Conservation (phyloP, 73 alveolate genomes). For the Loxodes magnus region DNA sequence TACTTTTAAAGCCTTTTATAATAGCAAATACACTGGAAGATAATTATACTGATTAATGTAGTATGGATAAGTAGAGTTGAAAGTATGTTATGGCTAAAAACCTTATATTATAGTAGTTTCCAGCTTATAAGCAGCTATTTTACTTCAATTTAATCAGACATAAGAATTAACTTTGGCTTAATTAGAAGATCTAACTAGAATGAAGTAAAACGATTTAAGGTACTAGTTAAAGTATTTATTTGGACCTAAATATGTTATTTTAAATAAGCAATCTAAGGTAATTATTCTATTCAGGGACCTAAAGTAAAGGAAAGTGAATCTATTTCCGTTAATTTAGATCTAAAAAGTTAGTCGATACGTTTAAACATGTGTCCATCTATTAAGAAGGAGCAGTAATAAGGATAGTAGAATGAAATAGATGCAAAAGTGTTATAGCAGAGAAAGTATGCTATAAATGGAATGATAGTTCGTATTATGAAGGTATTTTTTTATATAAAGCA, state of each 20-base stretch:
- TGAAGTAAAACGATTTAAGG: conserved; percentile 29
- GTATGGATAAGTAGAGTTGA: conserved; percentile 26
- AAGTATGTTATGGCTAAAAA: conserved; percentile 18
- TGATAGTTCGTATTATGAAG: conserved; percentile 56
- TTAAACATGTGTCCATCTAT: too few relatives aligned
- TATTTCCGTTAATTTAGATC: too few relatives aligned
- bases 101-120: conserved; percentile 20
- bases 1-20: conserved; percentile 34
- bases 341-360: too few relatives aligned
- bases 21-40: conserved; percentile 39
- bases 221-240: too few relatives aligned
- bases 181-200: conserved; percentile 22
- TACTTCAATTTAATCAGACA: conserved; percentile 30
- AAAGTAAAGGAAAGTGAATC: too few relatives aligned
- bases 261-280: too few relatives aligned
- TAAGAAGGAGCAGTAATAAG: too few relatives aligned
- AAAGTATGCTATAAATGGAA: conserved; percentile 36
- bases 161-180: conserved; percentile 17
- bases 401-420: too few relatives aligned
- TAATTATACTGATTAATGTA: conserved; percentile 26
- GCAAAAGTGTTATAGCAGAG: too few relatives aligned
- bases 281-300: too few relatives aligned
- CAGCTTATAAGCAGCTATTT: conserved; percentile 41
- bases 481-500: too few relatives aligned
- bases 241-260: too few relatives aligned